Percentiles rank a stretch among this genome's conserved stretches.
Evolutionary conservation across 257 asterid species (phyloP).

Genomic region (Primulina huaijiensis): DNA sequence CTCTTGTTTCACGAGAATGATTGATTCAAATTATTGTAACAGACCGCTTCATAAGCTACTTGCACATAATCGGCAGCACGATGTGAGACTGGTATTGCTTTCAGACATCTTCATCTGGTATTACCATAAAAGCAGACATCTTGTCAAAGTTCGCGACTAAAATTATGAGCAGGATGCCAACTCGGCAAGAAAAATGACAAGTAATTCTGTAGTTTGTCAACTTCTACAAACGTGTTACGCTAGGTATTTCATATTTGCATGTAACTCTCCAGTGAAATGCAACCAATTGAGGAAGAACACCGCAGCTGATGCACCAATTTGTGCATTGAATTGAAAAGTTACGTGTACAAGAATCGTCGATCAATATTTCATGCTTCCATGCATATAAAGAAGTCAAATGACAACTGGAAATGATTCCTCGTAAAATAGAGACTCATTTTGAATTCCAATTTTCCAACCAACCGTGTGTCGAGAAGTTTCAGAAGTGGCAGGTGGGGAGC

Average conservation of each 20-base stretch:
- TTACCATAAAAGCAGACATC: neutral
- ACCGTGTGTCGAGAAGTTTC: slow-evolving; percentile 10
- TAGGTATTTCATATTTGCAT: no score
- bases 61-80: neutral
- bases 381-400: slow-evolving; percentile 40
- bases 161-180: no score
- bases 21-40: neutral
- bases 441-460: neutral
- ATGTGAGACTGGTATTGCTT: neutral
- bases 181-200: no score
- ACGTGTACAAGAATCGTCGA: slow-evolving; percentile 36
- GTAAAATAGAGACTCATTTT: neutral
- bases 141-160: no score
- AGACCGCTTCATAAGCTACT: neutral
- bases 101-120: neutral
- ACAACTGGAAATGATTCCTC: slow-evolving; percentile 33
- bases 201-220: no score
- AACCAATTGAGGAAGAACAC: neutral
- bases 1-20: neutral
- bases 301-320: neutral
- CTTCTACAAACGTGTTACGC: no score
- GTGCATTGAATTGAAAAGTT: slow-evolving; percentile 10
- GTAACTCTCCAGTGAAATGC: neutral
- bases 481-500: neutral
- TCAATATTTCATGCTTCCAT: slow-evolving; percentile 33